Evolutionary conservation across 805 yeast genomes (phyloP).

Genomic region (Nakazawaea molendinolei): DNA sequence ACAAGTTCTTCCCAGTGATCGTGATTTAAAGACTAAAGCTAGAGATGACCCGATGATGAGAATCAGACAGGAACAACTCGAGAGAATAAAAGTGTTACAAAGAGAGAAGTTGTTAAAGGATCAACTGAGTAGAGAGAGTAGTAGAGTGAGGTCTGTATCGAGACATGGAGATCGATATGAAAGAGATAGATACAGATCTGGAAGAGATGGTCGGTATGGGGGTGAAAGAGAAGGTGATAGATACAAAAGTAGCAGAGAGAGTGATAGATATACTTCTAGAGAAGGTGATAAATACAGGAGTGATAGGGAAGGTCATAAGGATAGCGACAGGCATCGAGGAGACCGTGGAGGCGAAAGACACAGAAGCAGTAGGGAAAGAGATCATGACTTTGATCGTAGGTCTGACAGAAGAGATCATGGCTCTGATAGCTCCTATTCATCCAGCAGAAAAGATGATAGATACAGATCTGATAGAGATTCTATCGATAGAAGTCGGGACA

Average conservation of each 20-base stretch:
- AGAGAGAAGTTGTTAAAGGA: slow-evolving; percentile 13
- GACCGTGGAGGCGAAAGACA: no score
- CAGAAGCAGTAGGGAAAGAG: no score
- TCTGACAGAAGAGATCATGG: no score
- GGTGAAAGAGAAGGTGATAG: slow-evolving; percentile 11
- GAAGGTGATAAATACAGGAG: background rate
- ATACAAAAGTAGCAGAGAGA: slow-evolving; percentile 4
- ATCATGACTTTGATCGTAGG: no score
- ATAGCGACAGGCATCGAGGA: slow-evolving; percentile 7
- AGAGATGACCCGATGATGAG: slow-evolving; percentile 46
- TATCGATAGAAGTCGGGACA: no score
- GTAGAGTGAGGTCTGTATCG: slow-evolving; percentile 5
- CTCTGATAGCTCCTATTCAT: no score
- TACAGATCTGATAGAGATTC: no score
- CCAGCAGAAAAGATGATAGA: no score
- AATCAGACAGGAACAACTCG: slow-evolving; percentile 27
- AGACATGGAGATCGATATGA: slow-evolving; percentile 1
- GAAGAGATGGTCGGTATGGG: background rate
- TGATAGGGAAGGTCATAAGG: background rate
- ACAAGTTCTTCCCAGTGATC: slow-evolving; percentile 12
- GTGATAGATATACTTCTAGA: background rate
- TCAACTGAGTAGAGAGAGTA: slow-evolving; percentile 12
- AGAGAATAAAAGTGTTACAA: slow-evolving; percentile 13
- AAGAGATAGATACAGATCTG: background rate
- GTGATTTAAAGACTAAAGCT: slow-evolving; percentile 18